These are phyloP conservation scores for Neurospora terricola DNA, from an alignment of 495 filamentous ascomycete genomes.

Conservation along the genomic window DNA sequence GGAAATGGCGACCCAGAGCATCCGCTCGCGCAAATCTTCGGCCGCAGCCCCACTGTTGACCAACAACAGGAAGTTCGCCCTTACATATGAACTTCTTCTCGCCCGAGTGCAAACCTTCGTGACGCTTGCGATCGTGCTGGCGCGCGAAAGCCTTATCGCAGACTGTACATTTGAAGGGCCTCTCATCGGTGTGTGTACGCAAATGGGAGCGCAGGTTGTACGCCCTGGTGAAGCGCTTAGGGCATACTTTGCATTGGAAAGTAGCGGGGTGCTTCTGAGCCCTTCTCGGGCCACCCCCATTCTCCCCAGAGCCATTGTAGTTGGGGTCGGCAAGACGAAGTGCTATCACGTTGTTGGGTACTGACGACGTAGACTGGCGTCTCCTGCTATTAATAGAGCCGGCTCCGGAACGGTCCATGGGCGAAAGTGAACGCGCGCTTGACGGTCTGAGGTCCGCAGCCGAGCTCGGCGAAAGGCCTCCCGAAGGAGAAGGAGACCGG, in stretches of 20 bases:
- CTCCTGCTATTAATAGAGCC: constrained; percentile 50
- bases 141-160: constrained; percentile 94
- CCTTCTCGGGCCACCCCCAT: constrained; percentile 51
- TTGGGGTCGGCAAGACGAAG: constrained; percentile 84
- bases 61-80: constrained; percentile 66
- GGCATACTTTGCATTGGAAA: constrained; percentile 77
- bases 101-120: constrained; percentile 82
- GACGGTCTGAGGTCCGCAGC: constrained; percentile 36
- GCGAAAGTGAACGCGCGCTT: constrained; percentile 58
- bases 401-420: constrained; percentile 45
- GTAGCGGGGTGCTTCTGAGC: constrained; percentile 93
- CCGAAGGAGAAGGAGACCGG: constrained; percentile 25
- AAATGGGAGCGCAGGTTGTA: constrained; percentile 90
- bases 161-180: constrained; percentile 89
- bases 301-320: constrained; percentile 46
- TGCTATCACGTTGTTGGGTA: constrained; percentile 85
- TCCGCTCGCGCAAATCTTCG: constrained; percentile 91
- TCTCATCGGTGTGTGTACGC: constrained; percentile 84
- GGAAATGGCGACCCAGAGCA: constrained; percentile 92
- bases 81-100: constrained; percentile 98
- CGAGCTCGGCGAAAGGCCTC: constrained; percentile 35
- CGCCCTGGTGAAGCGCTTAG: constrained; percentile 79
- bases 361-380: constrained; percentile 79
- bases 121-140: constrained; percentile 87
- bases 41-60: constrained; percentile 82